phyloP scores from a whole-genome alignment of 768 basidiomycete genomes.

The Strobilomyces echinocephalus region DNA sequence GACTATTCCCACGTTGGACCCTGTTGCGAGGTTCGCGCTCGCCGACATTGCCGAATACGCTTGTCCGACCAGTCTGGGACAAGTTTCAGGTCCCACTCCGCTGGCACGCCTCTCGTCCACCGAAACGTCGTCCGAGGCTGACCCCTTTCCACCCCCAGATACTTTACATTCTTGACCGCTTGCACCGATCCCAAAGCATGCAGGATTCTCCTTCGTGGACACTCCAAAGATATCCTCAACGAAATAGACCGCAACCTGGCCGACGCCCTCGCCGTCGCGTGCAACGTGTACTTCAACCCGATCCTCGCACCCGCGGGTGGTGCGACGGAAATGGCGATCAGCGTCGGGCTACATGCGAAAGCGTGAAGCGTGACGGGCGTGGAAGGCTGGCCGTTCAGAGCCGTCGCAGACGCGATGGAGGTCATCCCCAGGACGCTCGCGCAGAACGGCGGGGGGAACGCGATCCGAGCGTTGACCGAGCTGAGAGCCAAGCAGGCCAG shows the following conservation, averaged over 20 bases:
- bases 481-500: constrained; percentile 93
- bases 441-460: constrained; percentile 35
- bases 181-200: no score
- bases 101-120: no score
- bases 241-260: constrained; percentile 97
- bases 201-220: constrained; percentile 64
- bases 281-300: constrained; percentile 98
- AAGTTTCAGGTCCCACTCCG: no score
- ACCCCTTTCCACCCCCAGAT: neutral
- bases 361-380: constrained; percentile 80
- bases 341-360: constrained; percentile 82
- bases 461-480: constrained; percentile 66
- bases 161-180: no score
- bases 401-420: constrained; percentile 95
- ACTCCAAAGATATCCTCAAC: constrained; percentile 96
- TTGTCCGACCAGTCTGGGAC: no score
- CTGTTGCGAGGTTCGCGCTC: no score
- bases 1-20: no score
- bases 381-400: constrained; percentile 86
- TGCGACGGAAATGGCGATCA: constrained; percentile 97
- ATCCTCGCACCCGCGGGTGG: constrained; percentile 94
- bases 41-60: no score
- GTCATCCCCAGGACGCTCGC: constrained; percentile 61
- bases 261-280: constrained; percentile 95
- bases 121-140: no score